A percentile compares a stretch with the other conserved stretches of the same genome.
Conservation (phyloP, 2,329 filamentous ascomycete genomes). For the Metarhizium robertsii region DNA sequence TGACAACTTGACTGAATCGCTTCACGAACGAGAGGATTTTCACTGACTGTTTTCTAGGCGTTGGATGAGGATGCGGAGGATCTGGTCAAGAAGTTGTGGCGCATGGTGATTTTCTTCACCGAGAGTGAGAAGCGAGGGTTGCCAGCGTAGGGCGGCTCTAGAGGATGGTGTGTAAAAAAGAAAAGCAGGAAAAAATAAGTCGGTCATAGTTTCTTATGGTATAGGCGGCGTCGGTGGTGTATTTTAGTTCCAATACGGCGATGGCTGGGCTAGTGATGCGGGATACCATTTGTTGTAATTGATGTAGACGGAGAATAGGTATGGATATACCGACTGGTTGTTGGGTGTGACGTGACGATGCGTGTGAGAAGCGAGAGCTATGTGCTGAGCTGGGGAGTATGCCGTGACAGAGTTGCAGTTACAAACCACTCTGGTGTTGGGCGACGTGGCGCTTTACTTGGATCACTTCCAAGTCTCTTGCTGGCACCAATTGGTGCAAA, state of each 20-base stretch:
- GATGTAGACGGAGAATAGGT: neutral
- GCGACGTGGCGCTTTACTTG: too few species aligned
- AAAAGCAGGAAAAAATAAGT: neutral
- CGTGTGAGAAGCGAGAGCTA: too few species aligned
- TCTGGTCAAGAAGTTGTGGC: slow-evolving; percentile 93
- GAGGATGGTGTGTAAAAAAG: neutral
- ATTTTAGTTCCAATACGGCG: neutral
- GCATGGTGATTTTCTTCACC: slow-evolving; percentile 96
- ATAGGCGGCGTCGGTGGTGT: neutral
- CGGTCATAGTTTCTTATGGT: neutral
- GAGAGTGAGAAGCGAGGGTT: slow-evolving; percentile 88
- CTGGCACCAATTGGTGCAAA: too few species aligned
- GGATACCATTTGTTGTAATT: neutral
- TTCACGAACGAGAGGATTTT: neutral
- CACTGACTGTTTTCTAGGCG: slow-evolving; percentile 43
- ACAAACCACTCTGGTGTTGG: too few species aligned
- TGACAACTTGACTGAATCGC: too few species aligned
- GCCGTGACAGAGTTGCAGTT: too few species aligned
- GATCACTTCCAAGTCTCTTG: too few species aligned
- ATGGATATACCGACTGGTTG: too few species aligned
- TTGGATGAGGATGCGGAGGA: slow-evolving; percentile 92
- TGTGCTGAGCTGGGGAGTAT: too few species aligned
- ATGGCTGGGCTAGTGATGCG: neutral
- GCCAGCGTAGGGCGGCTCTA: slow-evolving; percentile 28
- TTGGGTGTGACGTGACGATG: too few species aligned